Conservation (phyloP, 2,329 filamentous ascomycete genomes). For the Elsinoe arachidis region DNA sequence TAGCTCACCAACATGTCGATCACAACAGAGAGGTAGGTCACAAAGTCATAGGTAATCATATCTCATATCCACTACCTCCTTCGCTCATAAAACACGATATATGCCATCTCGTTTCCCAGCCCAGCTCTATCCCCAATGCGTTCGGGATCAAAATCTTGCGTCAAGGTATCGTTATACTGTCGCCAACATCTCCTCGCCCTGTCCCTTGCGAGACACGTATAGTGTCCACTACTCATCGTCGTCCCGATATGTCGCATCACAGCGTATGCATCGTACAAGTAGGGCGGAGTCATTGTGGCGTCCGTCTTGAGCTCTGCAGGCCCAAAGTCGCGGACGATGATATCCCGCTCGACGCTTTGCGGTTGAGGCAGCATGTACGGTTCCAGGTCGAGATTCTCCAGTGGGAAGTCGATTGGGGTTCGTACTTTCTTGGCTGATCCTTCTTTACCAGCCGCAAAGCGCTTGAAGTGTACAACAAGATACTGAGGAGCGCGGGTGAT, state of each 20-base stretch:
- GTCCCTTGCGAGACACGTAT: slow-evolving; percentile 55
- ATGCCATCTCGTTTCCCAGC: slow-evolving; percentile 55
- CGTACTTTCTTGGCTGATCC: slow-evolving; percentile 58
- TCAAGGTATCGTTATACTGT: slow-evolving; percentile 50
- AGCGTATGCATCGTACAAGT: slow-evolving; percentile 76
- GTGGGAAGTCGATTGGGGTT: slow-evolving; percentile 65
- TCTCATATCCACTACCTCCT: slow-evolving; percentile 27
- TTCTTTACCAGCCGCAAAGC: slow-evolving; percentile 49
- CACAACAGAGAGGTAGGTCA: too few species aligned
- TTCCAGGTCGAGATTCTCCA: slow-evolving; percentile 58
- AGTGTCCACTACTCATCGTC: slow-evolving; percentile 66
- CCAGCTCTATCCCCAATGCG: slow-evolving; percentile 40
- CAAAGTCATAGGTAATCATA: not conserved
- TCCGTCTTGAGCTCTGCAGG: slow-evolving; percentile 31
- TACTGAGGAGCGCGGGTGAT: slow-evolving; percentile 72
- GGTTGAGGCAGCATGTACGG: slow-evolving; percentile 49
- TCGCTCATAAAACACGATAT: slow-evolving; percentile 56
- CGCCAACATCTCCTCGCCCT: slow-evolving; percentile 48
- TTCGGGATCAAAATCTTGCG: slow-evolving; percentile 49
- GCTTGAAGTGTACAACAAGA: slow-evolving; percentile 69
- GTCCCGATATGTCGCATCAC: slow-evolving; percentile 69
- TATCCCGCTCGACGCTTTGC: slow-evolving; percentile 24
- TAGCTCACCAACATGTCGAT: too few species aligned
- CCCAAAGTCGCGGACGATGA: slow-evolving; percentile 26
- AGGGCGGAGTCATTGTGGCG: slow-evolving; percentile 46